A percentile compares a stretch with the other conserved stretches of the same genome.
Conservation (phyloP, 192 early-diverging fungal genomes). For the Podila epicladia region DNA sequence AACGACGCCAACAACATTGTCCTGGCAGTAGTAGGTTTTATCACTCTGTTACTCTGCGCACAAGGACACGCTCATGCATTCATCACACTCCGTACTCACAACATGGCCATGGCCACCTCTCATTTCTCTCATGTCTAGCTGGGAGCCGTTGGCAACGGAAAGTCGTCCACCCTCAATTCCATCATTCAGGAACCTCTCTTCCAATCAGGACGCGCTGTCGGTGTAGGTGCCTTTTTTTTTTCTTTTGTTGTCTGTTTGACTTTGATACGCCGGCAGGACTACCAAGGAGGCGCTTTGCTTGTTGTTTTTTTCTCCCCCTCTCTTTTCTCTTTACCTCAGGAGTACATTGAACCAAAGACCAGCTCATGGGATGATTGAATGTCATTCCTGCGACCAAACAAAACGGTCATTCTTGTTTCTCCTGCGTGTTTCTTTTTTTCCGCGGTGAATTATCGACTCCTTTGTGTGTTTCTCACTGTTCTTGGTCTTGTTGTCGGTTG, state of each 20-base stretch:
- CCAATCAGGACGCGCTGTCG: constrained; percentile 53
- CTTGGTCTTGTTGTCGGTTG: no score
- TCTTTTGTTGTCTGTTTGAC: neutral
- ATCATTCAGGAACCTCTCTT: constrained; percentile 59
- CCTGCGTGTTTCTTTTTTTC: neutral
- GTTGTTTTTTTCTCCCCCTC: neutral
- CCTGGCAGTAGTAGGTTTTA: constrained; percentile 33
- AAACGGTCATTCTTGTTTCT: neutral
- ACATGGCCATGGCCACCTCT: neutral
- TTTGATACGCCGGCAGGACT: no score
- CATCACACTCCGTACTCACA: neutral
- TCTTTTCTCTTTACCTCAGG: neutral
- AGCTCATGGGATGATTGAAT: no score
- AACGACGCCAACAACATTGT: constrained; percentile 55
- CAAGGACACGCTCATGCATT: neutral
- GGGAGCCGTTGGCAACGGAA: constrained; percentile 61
- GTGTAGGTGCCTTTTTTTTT: constrained; percentile 29
- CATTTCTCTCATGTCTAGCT: constrained; percentile 26
- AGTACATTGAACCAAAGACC: no score
- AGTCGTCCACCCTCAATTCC: constrained; percentile 60
- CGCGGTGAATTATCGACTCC: no score
- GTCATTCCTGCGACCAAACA: no score
- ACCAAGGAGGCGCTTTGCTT: no score
- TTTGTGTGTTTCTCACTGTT: no score
- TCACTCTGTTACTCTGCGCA: neutral